Percentiles rank a stretch among this genome's conserved stretches.
Conservation (phyloP, 148 eudicot species). For the Fagopyrum tataricum region DNA sequence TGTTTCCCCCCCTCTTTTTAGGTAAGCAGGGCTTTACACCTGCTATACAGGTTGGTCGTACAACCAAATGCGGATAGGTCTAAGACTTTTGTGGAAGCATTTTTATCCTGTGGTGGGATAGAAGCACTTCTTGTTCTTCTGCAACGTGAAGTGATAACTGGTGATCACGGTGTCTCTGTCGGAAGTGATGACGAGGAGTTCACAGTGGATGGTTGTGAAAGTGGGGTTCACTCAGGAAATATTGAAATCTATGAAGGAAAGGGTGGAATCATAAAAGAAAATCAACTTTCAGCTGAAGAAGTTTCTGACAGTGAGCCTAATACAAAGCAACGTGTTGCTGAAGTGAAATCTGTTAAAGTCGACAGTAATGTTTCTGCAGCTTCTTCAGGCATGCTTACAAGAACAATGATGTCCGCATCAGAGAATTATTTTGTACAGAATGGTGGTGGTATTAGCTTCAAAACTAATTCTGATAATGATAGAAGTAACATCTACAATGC, state of each 20-base stretch:
- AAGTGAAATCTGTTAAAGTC: constrained; percentile 18
- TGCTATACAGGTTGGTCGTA: constrained; percentile 86
- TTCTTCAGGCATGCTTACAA: constrained; percentile 27
- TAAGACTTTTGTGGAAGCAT: constrained; percentile 82
- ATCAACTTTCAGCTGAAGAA: constrained; percentile 29
- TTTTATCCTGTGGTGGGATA: constrained; percentile 86
- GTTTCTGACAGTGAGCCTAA: constrained; percentile 25
- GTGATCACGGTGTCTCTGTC: constrained; percentile 46
- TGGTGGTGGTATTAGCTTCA: constrained; percentile 79
- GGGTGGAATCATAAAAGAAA: too few species aligned
- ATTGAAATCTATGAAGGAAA: constrained; percentile 23
- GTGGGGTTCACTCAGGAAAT: constrained; percentile 21
- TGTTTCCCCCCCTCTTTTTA: constrained; percentile 28
- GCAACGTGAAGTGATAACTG: constrained; percentile 86
- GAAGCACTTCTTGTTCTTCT: constrained; percentile 94
- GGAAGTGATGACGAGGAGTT: constrained; percentile 28
- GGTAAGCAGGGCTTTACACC: constrained; percentile 92
- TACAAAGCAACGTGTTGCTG: constrained; percentile 18
- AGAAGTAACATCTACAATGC: constrained; percentile 87
- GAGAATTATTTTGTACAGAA: constrained; percentile 56
- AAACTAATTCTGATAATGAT: constrained; percentile 92
- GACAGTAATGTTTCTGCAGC: constrained; percentile 19
- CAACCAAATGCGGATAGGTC: constrained; percentile 92
- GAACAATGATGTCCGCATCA: constrained; percentile 50
- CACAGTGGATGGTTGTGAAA: constrained; percentile 24